Evolutionary conservation across 2,329 filamentous ascomycete genomes (phyloP).

Genomic region (Hypomyces perniciosus): DNA sequence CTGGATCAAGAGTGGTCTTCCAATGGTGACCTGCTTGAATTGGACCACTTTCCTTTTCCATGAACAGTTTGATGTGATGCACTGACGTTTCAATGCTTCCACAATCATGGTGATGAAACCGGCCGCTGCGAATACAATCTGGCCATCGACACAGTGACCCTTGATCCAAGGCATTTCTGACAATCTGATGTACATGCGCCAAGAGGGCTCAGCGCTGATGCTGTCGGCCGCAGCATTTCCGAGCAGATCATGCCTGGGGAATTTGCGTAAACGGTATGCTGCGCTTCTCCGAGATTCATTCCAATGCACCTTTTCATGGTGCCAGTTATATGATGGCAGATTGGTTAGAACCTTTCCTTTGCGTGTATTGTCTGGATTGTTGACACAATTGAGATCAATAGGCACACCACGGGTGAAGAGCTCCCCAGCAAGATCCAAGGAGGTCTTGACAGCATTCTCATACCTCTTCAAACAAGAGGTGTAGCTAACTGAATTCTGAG

Average conservation of each 20-base stretch:
- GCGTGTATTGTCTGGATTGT: background rate
- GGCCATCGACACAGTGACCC: constrained; percentile 24
- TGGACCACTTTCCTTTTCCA: constrained; percentile 8
- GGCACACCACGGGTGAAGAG: constrained; percentile 3
- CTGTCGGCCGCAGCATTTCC: constrained; percentile 18
- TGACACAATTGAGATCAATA: constrained; percentile 3
- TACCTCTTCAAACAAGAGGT: constrained; percentile 7
- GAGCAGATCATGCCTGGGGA: constrained; percentile 22
- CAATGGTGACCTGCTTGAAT: constrained; percentile 10
- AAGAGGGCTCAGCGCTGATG: constrained; percentile 21
- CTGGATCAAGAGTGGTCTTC: constrained; percentile 10
- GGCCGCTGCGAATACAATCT: constrained; percentile 27
- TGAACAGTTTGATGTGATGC: background rate
- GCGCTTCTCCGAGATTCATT: constrained; percentile 18
- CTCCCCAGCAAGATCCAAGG: background rate
- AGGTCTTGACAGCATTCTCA: constrained; percentile 1
- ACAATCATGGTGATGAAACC: constrained; percentile 30
- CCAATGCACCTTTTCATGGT: constrained; percentile 17
- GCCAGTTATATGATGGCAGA: constrained; percentile 21
- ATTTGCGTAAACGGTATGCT: constrained; percentile 19
- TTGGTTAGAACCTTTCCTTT: constrained; percentile 13
- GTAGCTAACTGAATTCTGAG: background rate
- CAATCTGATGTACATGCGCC: constrained; percentile 26
- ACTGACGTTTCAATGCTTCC: constrained; percentile 23
- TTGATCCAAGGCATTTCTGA: constrained; percentile 27